phyloP scores from a whole-genome alignment of 2,329 filamentous ascomycete genomes.

The Neofusicoccum ribis region DNA sequence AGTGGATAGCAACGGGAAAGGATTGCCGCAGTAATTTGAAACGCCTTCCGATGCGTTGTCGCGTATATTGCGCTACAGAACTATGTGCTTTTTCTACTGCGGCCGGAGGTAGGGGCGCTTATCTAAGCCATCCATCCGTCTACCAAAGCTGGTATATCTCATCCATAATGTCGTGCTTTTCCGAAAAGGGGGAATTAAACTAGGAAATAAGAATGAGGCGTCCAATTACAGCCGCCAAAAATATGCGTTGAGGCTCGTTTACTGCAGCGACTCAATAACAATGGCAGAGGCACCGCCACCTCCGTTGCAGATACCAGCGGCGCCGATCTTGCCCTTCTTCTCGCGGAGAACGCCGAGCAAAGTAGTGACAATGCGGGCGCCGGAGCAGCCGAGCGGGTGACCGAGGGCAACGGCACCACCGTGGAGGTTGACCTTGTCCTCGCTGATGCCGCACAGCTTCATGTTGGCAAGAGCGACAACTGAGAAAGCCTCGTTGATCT shows the following conservation, averaged over 20 bases:
- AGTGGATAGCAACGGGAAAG: too few relatives aligned
- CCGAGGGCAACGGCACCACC: constrained; percentile 95
- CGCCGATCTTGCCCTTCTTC: constrained; percentile 91
- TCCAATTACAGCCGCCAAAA: not conserved
- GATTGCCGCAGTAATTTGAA: not conserved
- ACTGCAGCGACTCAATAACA: constrained; percentile 69
- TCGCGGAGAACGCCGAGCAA: constrained; percentile 84
- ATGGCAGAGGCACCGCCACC: constrained; percentile 93
- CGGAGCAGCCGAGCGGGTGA: constrained; percentile 90
- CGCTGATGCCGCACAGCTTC: constrained; percentile 77
- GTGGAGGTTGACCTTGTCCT: constrained; percentile 91
- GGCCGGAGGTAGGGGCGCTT: not conserved
- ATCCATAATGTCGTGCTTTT: constrained; percentile 12
- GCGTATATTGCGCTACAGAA: constrained; percentile 1
- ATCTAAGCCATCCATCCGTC: not conserved
- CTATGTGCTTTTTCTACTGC: not conserved
- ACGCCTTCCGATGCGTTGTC: not conserved
- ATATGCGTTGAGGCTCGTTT: constrained; percentile 9
- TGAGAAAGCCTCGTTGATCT: constrained; percentile 99
- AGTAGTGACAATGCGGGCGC: constrained; percentile 90
- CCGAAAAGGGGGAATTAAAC: constrained; percentile 3
- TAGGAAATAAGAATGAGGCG: not conserved
- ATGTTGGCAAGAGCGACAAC: constrained; percentile 95
- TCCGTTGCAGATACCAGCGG: constrained; percentile 95
- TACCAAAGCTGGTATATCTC: constrained; percentile 13